Base-by-base conservation (phyloP, 73 alveolate species). In the Tetrahymena malaccensis region DNA sequence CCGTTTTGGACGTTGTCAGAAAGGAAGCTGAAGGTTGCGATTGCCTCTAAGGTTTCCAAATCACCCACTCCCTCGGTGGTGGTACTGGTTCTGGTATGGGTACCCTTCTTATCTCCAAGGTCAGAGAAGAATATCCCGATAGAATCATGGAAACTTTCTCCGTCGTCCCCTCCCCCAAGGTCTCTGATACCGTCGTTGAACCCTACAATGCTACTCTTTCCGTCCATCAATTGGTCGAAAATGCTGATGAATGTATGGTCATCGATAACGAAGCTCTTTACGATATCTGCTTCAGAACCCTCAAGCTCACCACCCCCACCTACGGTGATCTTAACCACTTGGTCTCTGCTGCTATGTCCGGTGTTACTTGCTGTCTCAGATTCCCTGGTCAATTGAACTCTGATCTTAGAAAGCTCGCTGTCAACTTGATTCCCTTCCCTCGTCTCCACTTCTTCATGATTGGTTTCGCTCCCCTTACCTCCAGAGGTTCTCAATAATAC, bases 361-460 rank as follows among this genome's bases (percentile, higher is more conserved):
- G 99, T 34, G 99, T 99, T 55, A 98, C 99, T 84, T 98, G 99
- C 98, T 98, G 99, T 96, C 98, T 99, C 95, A 98, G 99, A 96
- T 98, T 99, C 99, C 99, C 99, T 34, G 99, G 99, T 58, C 99
- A 98, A 96, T 96, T 98, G 94, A 99, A 99, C 98, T 97, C 99
- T 85, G 99, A 99, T 94, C 98, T 99, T 96, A 98, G 99, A 97
- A 99, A 99, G 98, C 96, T 98, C 94, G 99, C 99, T 35, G 99
- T 98, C 97, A 99, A 99, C 99, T 96, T 98, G 98, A 98, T 99
- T 94, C 99, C 99, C 94, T 99, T 99, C 99, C 99, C 99, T 56
- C 97, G 99, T 93, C 99, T 99, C 98, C 99, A 99, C 98, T 99
- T 99, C 99, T 99, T 99, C 99, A 98, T 98, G 99, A 98, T 98